These are phyloP conservation scores for Fusarium austroafricanum DNA, from an alignment of 2,329 filamentous ascomycete genomes.

Conservation along the genomic window DNA sequence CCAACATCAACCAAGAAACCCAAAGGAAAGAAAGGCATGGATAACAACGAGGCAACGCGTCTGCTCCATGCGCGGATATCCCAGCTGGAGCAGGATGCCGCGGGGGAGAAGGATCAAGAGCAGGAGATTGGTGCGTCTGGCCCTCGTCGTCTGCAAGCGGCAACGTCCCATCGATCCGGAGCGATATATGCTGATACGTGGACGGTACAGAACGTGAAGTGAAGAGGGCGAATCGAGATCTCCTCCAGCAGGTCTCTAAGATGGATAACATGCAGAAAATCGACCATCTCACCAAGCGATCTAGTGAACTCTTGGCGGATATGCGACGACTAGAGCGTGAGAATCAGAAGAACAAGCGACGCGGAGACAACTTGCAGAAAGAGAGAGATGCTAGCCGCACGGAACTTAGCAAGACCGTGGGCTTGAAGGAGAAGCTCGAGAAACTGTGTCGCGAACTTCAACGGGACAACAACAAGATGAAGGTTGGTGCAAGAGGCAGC, in stretches of 20 bases:
- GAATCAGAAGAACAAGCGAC: constrained; percentile 95
- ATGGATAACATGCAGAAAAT: constrained; percentile 94
- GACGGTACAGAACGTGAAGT: constrained; percentile 82
- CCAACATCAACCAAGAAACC: constrained; percentile 74
- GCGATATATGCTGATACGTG: constrained; percentile 43
- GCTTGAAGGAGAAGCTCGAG: constrained; percentile 95
- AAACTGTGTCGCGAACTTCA: constrained; percentile 95
- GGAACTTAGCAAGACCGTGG: constrained; percentile 89
- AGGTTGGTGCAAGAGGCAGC: constrained; percentile 68
- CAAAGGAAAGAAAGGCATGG: constrained; percentile 85
- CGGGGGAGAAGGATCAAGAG: constrained; percentile 94
- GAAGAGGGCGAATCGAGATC: constrained; percentile 90
- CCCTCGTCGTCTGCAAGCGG: constrained; percentile 29
- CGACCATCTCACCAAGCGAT: constrained; percentile 89
- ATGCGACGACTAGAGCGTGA: constrained; percentile 97
- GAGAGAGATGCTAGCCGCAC: constrained; percentile 91
- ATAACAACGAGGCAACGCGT: constrained; percentile 90
- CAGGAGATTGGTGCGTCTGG: constrained; percentile 84
- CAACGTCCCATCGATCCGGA: constrained; percentile 15
- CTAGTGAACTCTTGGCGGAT: constrained; percentile 88
- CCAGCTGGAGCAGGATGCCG: constrained; percentile 92
- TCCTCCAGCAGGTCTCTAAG: constrained; percentile 88
- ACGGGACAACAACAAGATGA: constrained; percentile 97
- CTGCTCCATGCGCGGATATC: constrained; percentile 93
- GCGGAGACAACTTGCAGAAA: constrained; percentile 93